Conservation (phyloP, 2,329 filamentous ascomycete species). For the Mollisiaceae sp. region DNA sequence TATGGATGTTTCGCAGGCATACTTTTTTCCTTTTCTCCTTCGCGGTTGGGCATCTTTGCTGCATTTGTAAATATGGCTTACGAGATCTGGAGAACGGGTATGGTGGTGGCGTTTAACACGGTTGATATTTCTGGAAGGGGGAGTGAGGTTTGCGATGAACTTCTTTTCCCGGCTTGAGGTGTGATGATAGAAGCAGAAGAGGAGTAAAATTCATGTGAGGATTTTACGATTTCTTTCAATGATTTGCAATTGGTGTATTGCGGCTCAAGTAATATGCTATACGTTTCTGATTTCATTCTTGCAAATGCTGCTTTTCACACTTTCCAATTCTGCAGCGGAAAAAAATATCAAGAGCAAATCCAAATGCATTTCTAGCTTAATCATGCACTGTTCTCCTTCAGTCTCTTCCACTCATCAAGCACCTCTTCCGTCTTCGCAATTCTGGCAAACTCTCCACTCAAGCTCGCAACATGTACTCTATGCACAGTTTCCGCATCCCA, state of each 20-base stretch:
- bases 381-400: neutral
- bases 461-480: constrained; percentile 49
- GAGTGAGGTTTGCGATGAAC: neutral
- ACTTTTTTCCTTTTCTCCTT: constrained; percentile 10
- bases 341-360: neutral
- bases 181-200: neutral
- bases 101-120: constrained; percentile 20
- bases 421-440: constrained; percentile 47
- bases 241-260: neutral
- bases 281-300: neutral
- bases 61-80: constrained; percentile 34
- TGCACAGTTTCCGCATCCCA: constrained; percentile 54
- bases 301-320: neutral
- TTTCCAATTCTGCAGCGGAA: neutral
- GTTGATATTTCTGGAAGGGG: constrained; percentile 3
- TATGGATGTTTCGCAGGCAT: constrained; percentile 9
- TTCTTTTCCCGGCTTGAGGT: neutral
- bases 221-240: neutral
- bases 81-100: constrained; percentile 22
- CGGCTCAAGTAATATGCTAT: neutral
- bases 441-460: constrained; percentile 54
- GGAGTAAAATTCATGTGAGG: constrained; percentile 8
- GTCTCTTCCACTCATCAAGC: constrained; percentile 8
- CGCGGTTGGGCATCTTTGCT: constrained; percentile 22
- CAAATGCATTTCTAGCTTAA: neutral